Percentiles rank a stretch among this genome's conserved stretches.
These are phyloP conservation scores for Aspergillus incahuasiensis DNA, from an alignment of 495 filamentous ascomycete genomes.

Conservation along the genomic window DNA sequence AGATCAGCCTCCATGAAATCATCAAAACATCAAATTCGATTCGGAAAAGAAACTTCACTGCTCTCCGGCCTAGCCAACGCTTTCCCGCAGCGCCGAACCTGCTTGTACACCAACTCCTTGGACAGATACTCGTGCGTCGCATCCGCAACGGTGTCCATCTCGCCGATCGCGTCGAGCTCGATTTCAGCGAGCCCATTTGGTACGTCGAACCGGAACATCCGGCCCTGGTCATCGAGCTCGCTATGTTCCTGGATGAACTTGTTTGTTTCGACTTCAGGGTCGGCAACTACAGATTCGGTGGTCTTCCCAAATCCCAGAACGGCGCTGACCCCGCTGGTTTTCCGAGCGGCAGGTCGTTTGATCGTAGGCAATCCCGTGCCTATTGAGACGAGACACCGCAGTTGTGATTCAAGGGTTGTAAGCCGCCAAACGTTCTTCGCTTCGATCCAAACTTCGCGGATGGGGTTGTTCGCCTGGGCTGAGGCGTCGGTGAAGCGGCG, in stretches of 20 bases:
- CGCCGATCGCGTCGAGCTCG: constrained; percentile 34
- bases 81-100: constrained; percentile 32
- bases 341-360: constrained; percentile 15
- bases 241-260: constrained; percentile 36
- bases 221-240: constrained; percentile 27
- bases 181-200: constrained; percentile 39
- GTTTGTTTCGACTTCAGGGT: constrained; percentile 38
- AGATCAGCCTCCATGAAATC: background rate
- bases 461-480: constrained; percentile 42
- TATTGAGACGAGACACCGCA: constrained; percentile 44
- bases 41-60: constrained; percentile 10
- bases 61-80: constrained; percentile 12
- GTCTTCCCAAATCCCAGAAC: constrained; percentile 23
- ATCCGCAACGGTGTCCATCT: constrained; percentile 33
- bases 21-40: background rate
- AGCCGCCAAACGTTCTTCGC: constrained; percentile 35
- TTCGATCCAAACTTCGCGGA: constrained; percentile 42
- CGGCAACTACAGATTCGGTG: constrained; percentile 24
- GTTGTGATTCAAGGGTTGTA: constrained; percentile 25
- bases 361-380: constrained; percentile 39
- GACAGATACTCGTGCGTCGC: constrained; percentile 39
- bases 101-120: constrained; percentile 31
- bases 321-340: background rate
- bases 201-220: constrained; percentile 46
- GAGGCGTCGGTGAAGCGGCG: constrained; percentile 40